Percentiles rank a stretch among this genome's conserved stretches.
phyloP scores from a whole-genome alignment of 495 filamentous ascomycete species.

The Penicillium samsonianum region DNA sequence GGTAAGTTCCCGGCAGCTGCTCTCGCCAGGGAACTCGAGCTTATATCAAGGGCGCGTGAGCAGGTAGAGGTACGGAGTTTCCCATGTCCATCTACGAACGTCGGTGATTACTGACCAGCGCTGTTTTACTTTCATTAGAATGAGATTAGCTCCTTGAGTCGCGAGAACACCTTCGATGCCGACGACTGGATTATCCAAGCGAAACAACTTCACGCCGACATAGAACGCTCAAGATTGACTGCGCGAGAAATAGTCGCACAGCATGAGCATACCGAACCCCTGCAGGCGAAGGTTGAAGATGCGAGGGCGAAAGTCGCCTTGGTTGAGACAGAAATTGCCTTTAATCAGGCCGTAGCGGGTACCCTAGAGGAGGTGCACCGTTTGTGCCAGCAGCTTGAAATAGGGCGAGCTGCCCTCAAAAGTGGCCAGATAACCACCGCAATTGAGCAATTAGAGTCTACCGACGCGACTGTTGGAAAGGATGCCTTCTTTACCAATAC shows the following conservation, averaged over 20 bases:
- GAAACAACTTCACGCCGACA: slow-evolving; percentile 78
- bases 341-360: slow-evolving; percentile 66
- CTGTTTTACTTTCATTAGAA: slow-evolving; percentile 42
- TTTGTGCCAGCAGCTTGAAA: slow-evolving; percentile 42
- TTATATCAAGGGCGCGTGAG: slow-evolving; percentile 63
- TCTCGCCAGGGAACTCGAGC: slow-evolving; percentile 62
- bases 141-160: slow-evolving; percentile 71
- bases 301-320: slow-evolving; percentile 69
- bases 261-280: slow-evolving; percentile 62
- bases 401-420: slow-evolving; percentile 51
- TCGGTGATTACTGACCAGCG: slow-evolving; percentile 2
- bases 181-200: slow-evolving; percentile 83
- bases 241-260: slow-evolving; percentile 74
- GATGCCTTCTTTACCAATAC: slow-evolving; percentile 40
- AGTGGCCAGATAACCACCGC: slow-evolving; percentile 49
- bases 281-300: slow-evolving; percentile 62
- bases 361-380: slow-evolving; percentile 61
- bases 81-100: background rate
- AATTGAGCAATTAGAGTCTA: slow-evolving; percentile 60
- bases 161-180: slow-evolving; percentile 72
- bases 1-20: slow-evolving; percentile 58
- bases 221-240: slow-evolving; percentile 67
- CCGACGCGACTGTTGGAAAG: slow-evolving; percentile 42
- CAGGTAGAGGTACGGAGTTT: slow-evolving; percentile 63
- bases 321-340: slow-evolving; percentile 71